phyloP scores from a whole-genome alignment of 2,329 filamentous ascomycete species.

The Penicillium sp. region DNA sequence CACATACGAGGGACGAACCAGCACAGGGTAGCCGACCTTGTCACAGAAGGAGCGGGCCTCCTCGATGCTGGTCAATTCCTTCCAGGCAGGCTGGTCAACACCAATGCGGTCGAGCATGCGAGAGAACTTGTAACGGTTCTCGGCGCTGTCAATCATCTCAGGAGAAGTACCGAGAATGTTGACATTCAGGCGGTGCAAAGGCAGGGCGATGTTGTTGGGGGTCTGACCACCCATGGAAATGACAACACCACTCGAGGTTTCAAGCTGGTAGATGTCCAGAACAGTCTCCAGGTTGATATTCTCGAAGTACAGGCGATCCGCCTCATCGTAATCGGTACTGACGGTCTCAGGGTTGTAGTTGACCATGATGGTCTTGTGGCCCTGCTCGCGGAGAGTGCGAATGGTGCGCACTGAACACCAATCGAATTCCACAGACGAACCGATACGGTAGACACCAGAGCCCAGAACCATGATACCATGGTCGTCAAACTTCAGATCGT shows the following conservation, averaged over 20 bases:
- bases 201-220: conserved; percentile 95
- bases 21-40: conserved; percentile 86
- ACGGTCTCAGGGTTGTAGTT: conserved; percentile 94
- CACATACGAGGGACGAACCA: conserved; percentile 95
- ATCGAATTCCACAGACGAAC: conserved; percentile 97
- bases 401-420: conserved; percentile 98
- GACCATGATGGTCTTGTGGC: conserved; percentile 94
- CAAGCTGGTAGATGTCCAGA: conserved; percentile 89
- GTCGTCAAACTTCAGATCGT: conserved; percentile 82
- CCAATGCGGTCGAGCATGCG: conserved; percentile 94
- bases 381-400: conserved; percentile 78
- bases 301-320: conserved; percentile 93
- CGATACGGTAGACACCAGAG: conserved; percentile 95
- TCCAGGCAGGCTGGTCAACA: conserved; percentile 97
- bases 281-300: conserved; percentile 90
- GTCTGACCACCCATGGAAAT: conserved; percentile 97
- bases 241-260: conserved; percentile 79
- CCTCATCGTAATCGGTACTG: conserved; percentile 89
- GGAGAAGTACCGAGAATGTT: conserved; percentile 94
- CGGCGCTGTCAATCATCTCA: conserved; percentile 97
- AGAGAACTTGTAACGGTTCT: conserved; percentile 98
- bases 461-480: conserved; percentile 95
- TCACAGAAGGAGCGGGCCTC: conserved; percentile 87
- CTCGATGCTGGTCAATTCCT: conserved; percentile 91
- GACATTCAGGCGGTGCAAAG: conserved; percentile 83